Conservation (phyloP, 1,139 yeast genomes). For the Candida tetrigidarum region DNA sequence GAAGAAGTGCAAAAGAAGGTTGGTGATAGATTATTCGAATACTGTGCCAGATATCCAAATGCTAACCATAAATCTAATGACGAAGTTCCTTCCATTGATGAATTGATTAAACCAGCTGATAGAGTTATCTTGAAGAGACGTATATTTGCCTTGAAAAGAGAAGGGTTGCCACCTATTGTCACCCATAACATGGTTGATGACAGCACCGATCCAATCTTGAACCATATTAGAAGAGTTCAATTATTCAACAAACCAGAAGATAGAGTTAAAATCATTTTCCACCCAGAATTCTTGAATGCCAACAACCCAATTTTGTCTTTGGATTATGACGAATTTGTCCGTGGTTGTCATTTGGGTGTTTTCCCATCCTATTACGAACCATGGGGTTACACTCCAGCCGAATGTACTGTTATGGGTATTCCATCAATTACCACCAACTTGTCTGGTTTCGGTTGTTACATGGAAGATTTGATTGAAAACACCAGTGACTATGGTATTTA, state of each 20-base stretch:
- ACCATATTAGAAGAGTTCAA: constrained; percentile 90
- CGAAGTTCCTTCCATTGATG: constrained; percentile 69
- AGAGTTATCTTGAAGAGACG: constrained; percentile 89
- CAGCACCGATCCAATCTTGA: constrained; percentile 85
- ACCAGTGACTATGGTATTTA: constrained; percentile 96
- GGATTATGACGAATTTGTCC: constrained; percentile 96
- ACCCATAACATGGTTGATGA: constrained; percentile 99
- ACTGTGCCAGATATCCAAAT: constrained; percentile 82
- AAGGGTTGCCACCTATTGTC: constrained; percentile 89
- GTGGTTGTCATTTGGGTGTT: constrained; percentile 98
- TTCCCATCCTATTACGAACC: constrained; percentile 99
- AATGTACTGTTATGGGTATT: constrained; percentile 99
- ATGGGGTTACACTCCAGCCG: constrained; percentile 99
- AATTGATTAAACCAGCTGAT: constrained; percentile 85
- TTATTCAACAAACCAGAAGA: constrained; percentile 89
- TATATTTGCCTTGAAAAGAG: constrained; percentile 90
- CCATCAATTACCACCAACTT: constrained; percentile 98
- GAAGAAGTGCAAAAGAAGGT: constrained; percentile 87
- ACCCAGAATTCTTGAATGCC: constrained; percentile 94
- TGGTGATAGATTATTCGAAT: constrained; percentile 88
- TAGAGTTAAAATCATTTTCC: constrained; percentile 94
- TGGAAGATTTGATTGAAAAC: constrained; percentile 97
- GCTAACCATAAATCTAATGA: constrained; percentile 44
- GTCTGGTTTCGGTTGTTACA: constrained; percentile 97
- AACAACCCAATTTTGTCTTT: constrained; percentile 92